Evolutionary conservation across 2,329 filamentous ascomycete species (phyloP).

Genomic region (Pseudocercospora musae): DNA sequence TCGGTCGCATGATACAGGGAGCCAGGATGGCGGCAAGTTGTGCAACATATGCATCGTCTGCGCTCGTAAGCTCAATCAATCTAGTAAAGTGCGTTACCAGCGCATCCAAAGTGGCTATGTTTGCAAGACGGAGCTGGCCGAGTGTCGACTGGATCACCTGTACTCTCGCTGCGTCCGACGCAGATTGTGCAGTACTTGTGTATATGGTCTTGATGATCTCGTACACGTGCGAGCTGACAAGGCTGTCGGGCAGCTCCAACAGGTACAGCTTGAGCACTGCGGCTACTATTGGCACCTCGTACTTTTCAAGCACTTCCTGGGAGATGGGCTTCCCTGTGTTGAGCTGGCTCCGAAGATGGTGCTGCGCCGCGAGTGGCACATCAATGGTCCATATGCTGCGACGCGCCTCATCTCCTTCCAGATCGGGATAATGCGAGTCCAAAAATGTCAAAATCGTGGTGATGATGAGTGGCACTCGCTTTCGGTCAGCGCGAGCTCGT

Average conservation of each 20-base stretch:
- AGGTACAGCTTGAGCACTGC: conserved; percentile 92
- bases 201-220: conserved; percentile 99
- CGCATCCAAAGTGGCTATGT: conserved; percentile 97
- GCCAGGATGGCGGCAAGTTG: conserved; percentile 72
- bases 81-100: conserved; percentile 98
- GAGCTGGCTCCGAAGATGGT: conserved; percentile 75
- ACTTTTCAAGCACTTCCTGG: conserved; percentile 74
- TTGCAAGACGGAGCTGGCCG: conserved; percentile 88
- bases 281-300: conserved; percentile 90
- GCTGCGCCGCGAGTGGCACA: conserved; percentile 78
- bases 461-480: conserved; percentile 87
- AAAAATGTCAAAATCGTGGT: conserved; percentile 92
- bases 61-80: conserved; percentile 92
- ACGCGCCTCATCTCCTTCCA: conserved; percentile 92
- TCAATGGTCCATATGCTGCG: conserved; percentile 93
- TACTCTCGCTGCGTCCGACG: conserved; percentile 73
- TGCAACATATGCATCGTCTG: conserved; percentile 79
- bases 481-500: conserved; percentile 85
- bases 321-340: conserved; percentile 83
- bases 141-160: conserved; percentile 93
- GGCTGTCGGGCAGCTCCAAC: conserved; percentile 92
- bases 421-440: conserved; percentile 93
- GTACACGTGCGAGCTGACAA: conserved; percentile 96
- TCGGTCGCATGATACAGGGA: conserved; percentile 83
- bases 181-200: conserved; percentile 72